Percentiles rank a stretch among this genome's conserved stretches.
Evolutionary conservation across 352 stramenopile genomes (phyloP).

Genomic region (Pythium aphanidermatum): DNA sequence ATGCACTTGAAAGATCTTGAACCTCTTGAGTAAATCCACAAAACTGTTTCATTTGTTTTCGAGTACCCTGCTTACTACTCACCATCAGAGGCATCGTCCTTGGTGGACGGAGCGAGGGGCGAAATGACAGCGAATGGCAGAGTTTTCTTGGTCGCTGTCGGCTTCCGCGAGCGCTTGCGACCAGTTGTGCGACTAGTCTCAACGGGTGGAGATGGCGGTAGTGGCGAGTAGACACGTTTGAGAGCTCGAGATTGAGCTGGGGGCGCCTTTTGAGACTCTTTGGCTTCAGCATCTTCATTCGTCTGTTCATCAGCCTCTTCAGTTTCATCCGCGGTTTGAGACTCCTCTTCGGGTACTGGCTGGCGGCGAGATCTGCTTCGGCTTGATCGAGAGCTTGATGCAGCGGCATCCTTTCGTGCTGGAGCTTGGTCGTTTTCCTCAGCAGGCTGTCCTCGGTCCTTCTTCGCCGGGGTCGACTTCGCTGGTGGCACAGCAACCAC

Average conservation of each 20-base stretch:
- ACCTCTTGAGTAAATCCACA: background rate
- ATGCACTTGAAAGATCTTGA: background rate
- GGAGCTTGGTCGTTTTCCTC: background rate
- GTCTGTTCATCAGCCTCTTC: no score
- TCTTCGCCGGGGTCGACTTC: background rate
- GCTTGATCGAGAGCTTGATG: background rate
- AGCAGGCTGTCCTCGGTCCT: background rate
- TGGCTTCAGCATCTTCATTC: no score
- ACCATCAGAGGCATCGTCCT: background rate
- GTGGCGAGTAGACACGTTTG: no score
- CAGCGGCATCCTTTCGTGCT: background rate
- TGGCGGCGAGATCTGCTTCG: no score
- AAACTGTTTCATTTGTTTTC: background rate
- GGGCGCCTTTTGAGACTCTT: no score
- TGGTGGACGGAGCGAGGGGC: background rate
- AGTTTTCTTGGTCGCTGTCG: constrained; percentile 7
- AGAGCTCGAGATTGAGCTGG: no score
- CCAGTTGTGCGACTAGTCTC: background rate
- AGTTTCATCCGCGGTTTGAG: no score
- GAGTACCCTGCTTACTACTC: constrained; percentile 1
- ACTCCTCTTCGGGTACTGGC: no score
- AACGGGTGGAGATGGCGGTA: constrained; percentile 1
- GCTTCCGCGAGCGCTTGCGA: constrained; percentile 18
- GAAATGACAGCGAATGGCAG: background rate
- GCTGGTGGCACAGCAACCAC: background rate